Percentiles rank a stretch among this genome's conserved stretches.
Conservation (phyloP, 2,329 filamentous ascomycete genomes). For the Verruconis gallopava region DNA sequence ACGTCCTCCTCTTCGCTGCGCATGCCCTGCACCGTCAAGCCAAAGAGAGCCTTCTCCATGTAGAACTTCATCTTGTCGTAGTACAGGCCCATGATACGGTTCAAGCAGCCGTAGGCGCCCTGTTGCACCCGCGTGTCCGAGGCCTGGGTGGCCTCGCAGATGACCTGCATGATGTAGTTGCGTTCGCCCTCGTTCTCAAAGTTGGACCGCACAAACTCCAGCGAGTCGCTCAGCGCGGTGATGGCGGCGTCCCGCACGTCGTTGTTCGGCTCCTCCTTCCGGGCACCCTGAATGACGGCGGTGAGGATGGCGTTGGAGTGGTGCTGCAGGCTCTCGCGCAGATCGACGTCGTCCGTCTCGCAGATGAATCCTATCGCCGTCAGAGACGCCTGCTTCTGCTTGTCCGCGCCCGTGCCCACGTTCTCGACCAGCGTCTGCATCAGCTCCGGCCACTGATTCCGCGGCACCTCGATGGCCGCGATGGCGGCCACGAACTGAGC, state of each 20-base stretch:
- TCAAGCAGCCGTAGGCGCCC: slow-evolving; percentile 90
- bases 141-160: slow-evolving; percentile 96
- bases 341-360: slow-evolving; percentile 81
- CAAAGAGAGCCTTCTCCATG: slow-evolving; percentile 99
- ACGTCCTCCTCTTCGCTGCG: slow-evolving; percentile 97
- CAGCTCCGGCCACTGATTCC: slow-evolving; percentile 84
- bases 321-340: slow-evolving; percentile 64
- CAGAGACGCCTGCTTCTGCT: slow-evolving; percentile 87
- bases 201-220: slow-evolving; percentile 96
- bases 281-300: slow-evolving; percentile 90
- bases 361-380: slow-evolving; percentile 98
- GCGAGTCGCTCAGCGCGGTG: slow-evolving; percentile 83
- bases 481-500: slow-evolving; percentile 94
- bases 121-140: slow-evolving; percentile 85
- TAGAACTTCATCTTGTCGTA: slow-evolving; percentile 99
- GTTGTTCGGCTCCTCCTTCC: slow-evolving; percentile 85
- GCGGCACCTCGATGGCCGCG: slow-evolving; percentile 85
- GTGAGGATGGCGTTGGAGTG: slow-evolving; percentile 98
- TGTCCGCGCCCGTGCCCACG: slow-evolving; percentile 72
- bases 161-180: slow-evolving; percentile 99
- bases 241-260: slow-evolving; percentile 91
- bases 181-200: slow-evolving; percentile 98
- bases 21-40: slow-evolving; percentile 95
- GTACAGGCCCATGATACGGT: slow-evolving; percentile 97
- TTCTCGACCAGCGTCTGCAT: slow-evolving; percentile 84